Percentiles rank a stretch among this genome's conserved stretches.
phyloP scores from a whole-genome alignment of 2,329 filamentous ascomycete genomes.

The Fusarium sterilihyphosum region DNA sequence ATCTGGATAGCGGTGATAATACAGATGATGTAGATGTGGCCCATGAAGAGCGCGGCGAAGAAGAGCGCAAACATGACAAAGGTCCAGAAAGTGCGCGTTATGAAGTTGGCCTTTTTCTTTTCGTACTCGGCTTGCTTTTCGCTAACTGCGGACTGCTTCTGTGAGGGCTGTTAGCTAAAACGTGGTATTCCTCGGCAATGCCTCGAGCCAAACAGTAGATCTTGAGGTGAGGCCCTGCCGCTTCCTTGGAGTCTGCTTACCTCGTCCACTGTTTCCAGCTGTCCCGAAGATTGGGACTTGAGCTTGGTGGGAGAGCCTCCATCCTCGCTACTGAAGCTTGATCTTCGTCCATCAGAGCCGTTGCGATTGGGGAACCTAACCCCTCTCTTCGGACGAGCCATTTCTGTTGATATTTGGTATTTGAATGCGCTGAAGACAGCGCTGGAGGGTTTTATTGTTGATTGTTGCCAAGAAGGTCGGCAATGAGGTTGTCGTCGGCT shows the following conservation, averaged over 20 bases:
- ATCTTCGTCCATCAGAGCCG: slow-evolving; percentile 65
- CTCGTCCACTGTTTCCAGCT: slow-evolving; percentile 50
- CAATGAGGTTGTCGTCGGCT: slow-evolving; percentile 16
- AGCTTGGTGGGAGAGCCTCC: slow-evolving; percentile 50
- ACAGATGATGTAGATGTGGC: slow-evolving; percentile 96
- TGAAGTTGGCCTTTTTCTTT: slow-evolving; percentile 99
- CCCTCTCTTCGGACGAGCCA: slow-evolving; percentile 58
- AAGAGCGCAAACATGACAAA: slow-evolving; percentile 96
- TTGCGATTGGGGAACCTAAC: slow-evolving; percentile 64
- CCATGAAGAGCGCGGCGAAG: slow-evolving; percentile 91
- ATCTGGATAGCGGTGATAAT: slow-evolving; percentile 95
- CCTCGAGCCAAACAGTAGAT: background rate
- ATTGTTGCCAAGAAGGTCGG: background rate
- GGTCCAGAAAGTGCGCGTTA: slow-evolving; percentile 96
- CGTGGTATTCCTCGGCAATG: background rate
- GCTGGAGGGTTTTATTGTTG: background rate
- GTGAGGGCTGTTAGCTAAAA: background rate
- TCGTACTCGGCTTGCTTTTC: slow-evolving; percentile 77
- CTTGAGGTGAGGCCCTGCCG: background rate
- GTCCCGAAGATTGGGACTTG: slow-evolving; percentile 42
- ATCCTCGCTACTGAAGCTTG: slow-evolving; percentile 76
- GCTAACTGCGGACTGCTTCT: slow-evolving; percentile 57
- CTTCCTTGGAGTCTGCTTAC: slow-evolving; percentile 36
- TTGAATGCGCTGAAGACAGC: slow-evolving; percentile 1
- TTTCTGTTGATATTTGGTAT: slow-evolving; percentile 32